Base-by-base conservation (phyloP, 1,284 basidiomycete genomes). In the Ustilago curta region DNA sequence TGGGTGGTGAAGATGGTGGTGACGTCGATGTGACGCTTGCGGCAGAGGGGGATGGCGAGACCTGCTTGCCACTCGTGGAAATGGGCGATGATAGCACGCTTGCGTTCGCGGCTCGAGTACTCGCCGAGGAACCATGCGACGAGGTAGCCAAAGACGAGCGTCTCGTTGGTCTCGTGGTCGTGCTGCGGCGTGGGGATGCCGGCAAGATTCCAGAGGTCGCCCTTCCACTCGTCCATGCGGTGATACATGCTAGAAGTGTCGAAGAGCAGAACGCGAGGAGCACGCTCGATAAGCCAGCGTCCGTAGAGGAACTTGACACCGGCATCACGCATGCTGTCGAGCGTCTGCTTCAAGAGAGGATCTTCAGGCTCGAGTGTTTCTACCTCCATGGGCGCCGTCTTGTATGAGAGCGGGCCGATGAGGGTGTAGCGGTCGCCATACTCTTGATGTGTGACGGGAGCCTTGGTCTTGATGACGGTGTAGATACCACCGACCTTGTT, bases 31-130 rank as follows among this genome's bases (percentile, higher is more conserved):
- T 97, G 94, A 62, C 96, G 90, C 87, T 97, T 98, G 76, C 96
- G 89, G 87, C 93, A 95, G 21, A 99, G 90, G 2, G 96, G 94
- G 69, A 99, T 97, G 31, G 96, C 94, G 43, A 98, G 90, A 62
- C 96, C 96, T 7, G 95, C 95, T 85, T 98, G 95, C 96, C 96
- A 99, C 87, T 99, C 96, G 87, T 99, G 96, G 88, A 99, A 97
- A 87, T 98, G 96, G 70, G 94, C 95, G 71, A 98, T 90, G 78
- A 99, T 92, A 49, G 95, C 93, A 12, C 90, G 91, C 70, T 90
- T 88, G 39, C 91, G 88, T 85, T 95, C 91, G 65, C 91, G 90
- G 29, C 91, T 85, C 40, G 93, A 90, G 84, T 93, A 97, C 91
- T 97, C 95, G 80, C 96, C 96, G 25, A 99, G 89, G 88, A 99